Evolutionary conservation across 1,139 yeast genomes (phyloP), one percentile per base, ranked within the genome.

Genomic region (Torulaspora globosa): DNA sequence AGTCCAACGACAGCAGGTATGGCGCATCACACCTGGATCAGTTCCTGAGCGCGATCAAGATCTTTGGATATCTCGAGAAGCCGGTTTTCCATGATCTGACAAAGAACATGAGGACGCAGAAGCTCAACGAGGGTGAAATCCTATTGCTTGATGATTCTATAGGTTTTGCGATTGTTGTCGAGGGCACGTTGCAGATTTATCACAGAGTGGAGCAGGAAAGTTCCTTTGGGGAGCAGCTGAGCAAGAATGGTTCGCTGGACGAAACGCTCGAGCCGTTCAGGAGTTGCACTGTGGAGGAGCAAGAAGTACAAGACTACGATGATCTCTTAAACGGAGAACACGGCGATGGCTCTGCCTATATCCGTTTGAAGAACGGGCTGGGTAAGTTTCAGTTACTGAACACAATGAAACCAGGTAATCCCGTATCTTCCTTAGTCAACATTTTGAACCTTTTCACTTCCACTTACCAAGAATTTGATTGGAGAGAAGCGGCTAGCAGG

Each of bases 91-190:
- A 90, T 60, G 97, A 90, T 59, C 73, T 92, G 55, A 90, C 97
- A 5, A 84, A 86, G 59, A 86, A 85, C 50, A 86, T 92, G 90
- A 85, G 87, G 42, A 92, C 97, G 1, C 90, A 88, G 60, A 84
- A 87, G 54, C 66, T 92, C 36, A 81, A 82, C 28, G 75, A 78
- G 7, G 94, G 89, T 36, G 97, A 92, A 63, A 74, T 84, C 3
- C 67, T 92, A 33, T 75, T 80, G 42, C 68, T 90, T 39, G 85
- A 84, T 53, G 92, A 85, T 47, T 75, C 80, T 15, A 70, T 84
- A 19, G 97, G 97, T 1, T 89, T 92, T 60, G 82, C 92, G 35
- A 84, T 92, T 40, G 96, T 92, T n/a, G 96, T 90, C 1, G 97
- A 90, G 57, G 98, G 98, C 0, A 76, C 81, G 9, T 78, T 90